Evolutionary conservation across 371 early-diverging fungal genomes (phyloP).

Genomic region (Fennellomyces sp.): DNA sequence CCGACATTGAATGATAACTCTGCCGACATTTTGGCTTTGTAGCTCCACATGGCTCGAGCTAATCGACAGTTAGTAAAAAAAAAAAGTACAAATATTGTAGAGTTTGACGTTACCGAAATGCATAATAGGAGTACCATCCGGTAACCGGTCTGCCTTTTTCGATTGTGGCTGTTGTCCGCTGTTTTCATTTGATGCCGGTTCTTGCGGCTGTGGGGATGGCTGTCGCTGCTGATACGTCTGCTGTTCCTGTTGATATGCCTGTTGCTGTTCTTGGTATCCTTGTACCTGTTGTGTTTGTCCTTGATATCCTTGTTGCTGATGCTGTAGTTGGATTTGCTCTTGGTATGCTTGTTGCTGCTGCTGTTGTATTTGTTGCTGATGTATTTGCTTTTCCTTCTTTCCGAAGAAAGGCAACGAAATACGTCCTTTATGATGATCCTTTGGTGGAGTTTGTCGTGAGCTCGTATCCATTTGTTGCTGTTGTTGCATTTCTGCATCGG

Average conservation of each 20-base stretch:
- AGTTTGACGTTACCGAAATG: conserved; percentile 15
- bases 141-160: conserved; percentile 1
- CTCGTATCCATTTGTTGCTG: conserved; percentile 4
- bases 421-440: conserved; percentile 3
- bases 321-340: too few species aligned
- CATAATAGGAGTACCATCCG: conserved; percentile 15
- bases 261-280: conserved; percentile 4
- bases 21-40: conserved; percentile 41
- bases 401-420: conserved; percentile 19
- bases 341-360: background rate
- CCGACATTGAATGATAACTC: conserved; percentile 45
- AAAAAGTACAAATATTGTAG: background rate
- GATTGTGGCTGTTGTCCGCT: conserved; percentile 4
- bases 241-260: conserved; percentile 8
- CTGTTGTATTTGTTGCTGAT: conserved; percentile 8
- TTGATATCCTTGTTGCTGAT: conserved; percentile 10
- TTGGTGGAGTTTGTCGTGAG: background rate
- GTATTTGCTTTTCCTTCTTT: conserved; percentile 14
- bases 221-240: conserved; percentile 9
- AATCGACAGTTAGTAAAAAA: background rate
- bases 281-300: too few species aligned
- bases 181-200: background rate
- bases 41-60: conserved; percentile 35
- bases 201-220: conserved; percentile 9
- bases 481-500: background rate